These are phyloP conservation scores for Kluyveromyces aestuarii DNA, from an alignment of 805 yeast genomes.

Conservation along the genomic window DNA sequence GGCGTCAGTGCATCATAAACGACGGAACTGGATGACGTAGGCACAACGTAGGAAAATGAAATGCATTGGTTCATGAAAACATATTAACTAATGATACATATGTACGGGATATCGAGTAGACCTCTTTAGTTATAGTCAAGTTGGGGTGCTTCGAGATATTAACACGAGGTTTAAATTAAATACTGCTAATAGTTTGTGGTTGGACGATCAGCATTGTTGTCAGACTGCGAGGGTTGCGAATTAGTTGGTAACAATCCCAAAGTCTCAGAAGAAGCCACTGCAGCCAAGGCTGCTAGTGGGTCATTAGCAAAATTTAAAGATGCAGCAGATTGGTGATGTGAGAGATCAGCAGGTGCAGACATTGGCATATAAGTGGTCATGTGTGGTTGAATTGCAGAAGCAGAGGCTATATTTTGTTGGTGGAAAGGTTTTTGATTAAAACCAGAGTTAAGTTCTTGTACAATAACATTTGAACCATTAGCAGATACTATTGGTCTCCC, in stretches of 20 bases:
- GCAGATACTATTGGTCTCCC: not conserved
- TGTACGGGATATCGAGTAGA: not conserved
- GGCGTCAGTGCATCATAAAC: not conserved
- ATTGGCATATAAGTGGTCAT: not conserved
- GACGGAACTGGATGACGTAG: not conserved
- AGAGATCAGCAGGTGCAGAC: not conserved
- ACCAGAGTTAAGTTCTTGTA: slow-evolving; percentile 5
- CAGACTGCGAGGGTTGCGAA: not conserved
- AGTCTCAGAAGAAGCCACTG: slow-evolving; percentile 29
- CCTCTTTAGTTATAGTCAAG: not conserved
- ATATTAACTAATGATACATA: not conserved
- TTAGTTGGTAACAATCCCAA: slow-evolving; percentile 9
- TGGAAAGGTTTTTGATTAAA: not conserved
- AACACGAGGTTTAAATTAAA: too few species aligned
- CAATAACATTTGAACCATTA: slow-evolving; percentile 4
- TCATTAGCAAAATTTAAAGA: slow-evolving; percentile 24
- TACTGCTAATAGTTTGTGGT: not conserved
- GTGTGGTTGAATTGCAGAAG: not conserved
- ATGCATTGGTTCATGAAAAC: not conserved
- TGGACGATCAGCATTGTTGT: not conserved
- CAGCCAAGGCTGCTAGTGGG: slow-evolving; percentile 31
- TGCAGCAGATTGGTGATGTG: slow-evolving; percentile 11
- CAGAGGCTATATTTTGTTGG: not conserved
- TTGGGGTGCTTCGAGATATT: not conserved
- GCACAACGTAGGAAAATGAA: not conserved